Conservation (phyloP, 352 stramenopile genomes). For the Peronospora destructor region DNA sequence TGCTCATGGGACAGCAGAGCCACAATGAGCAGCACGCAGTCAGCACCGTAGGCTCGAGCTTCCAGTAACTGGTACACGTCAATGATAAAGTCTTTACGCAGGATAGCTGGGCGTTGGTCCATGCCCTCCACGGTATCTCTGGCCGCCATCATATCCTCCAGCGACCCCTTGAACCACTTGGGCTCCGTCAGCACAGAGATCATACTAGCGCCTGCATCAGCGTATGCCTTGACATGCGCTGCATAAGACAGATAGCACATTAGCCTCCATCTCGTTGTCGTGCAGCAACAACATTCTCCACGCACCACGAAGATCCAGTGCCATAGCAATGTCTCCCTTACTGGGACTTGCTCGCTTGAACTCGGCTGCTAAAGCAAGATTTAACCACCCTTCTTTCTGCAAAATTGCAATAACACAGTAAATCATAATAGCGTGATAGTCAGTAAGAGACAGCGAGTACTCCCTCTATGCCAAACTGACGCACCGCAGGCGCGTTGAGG, state of each 20-base stretch:
- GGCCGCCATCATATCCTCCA: constrained; percentile 78
- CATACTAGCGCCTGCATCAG: constrained; percentile 89
- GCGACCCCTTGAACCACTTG: constrained; percentile 95
- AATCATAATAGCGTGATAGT: constrained; percentile 4
- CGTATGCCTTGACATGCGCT: constrained; percentile 90
- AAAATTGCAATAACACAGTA: constrained; percentile 4
- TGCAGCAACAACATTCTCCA: constrained; percentile 7
- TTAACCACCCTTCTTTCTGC: constrained; percentile 49
- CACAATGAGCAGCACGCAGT: constrained; percentile 97
- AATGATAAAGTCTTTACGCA: constrained; percentile 94
- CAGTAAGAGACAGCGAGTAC: constrained; percentile 1
- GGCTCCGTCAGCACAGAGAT: constrained; percentile 97
- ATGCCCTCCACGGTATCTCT: constrained; percentile 43
- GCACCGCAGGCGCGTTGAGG: constrained; percentile 68
- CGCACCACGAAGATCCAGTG: constrained; percentile 56
- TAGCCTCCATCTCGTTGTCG: neutral
- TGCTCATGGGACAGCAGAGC: constrained; percentile 73
- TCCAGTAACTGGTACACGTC: constrained; percentile 93
- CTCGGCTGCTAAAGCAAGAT: constrained; percentile 93
- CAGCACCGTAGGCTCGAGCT: constrained; percentile 90
- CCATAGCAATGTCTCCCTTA: constrained; percentile 93
- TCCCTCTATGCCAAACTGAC: constrained; percentile 4
- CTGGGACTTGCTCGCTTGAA: constrained; percentile 97
- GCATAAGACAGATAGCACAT: constrained; percentile 15
- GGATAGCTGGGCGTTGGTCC: constrained; percentile 52